These are phyloP conservation scores for Pouteria glomerata DNA, from an alignment of 148 eudicot genomes.

Conservation along the genomic window DNA sequence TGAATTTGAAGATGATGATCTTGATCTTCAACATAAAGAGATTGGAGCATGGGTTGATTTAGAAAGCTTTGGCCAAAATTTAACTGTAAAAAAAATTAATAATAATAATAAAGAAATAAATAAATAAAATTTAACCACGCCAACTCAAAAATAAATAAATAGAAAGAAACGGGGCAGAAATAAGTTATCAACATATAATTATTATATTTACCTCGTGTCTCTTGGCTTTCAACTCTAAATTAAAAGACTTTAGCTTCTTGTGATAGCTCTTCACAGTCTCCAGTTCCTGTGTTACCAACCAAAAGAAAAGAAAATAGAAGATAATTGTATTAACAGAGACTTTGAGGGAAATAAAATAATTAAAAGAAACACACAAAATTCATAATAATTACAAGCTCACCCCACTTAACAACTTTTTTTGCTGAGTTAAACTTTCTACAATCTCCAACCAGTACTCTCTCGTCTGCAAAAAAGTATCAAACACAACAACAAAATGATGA, in stretches of 20 bases:
- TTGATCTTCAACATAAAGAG: too few relatives aligned
- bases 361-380: not conserved
- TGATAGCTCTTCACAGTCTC: conserved; percentile 18
- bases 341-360: not conserved
- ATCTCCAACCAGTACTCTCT: conserved; percentile 22
- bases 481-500: not conserved
- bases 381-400: conserved; percentile 10
- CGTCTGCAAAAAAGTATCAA: conserved; percentile 21
- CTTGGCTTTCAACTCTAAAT: conserved; percentile 21
- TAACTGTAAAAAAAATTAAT: not conserved
- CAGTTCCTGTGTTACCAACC: conserved; percentile 21
- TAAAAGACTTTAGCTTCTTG: conserved; percentile 11
- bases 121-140: not conserved
- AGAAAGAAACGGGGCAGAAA: not conserved
- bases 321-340: conserved; percentile 16
- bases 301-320: not conserved
- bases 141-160: not conserved
- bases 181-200: not conserved
- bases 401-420: conserved; percentile 16
- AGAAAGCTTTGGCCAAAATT: not conserved
- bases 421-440: conserved; percentile 11
- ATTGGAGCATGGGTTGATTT: too few relatives aligned
- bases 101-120: not conserved
- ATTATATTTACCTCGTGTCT: conserved; percentile 20
- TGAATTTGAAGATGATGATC: not conserved